A percentile compares a stretch with the other conserved stretches of the same genome.
Conservation (phyloP, 1,284 basidiomycete genomes). For the Lentinus polychrous region DNA sequence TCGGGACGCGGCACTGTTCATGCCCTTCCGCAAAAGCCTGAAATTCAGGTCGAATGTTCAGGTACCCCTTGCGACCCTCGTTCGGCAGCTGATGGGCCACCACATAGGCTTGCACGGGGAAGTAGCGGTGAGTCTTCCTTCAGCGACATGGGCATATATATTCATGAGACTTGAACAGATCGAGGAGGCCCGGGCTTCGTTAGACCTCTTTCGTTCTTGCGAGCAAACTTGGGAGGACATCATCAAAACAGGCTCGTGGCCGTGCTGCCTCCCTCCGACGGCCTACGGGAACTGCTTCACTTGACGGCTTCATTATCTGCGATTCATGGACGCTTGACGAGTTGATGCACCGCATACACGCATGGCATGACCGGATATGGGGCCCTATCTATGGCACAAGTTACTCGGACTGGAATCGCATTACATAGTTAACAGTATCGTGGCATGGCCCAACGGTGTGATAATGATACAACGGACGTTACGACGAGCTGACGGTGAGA, state of each 20-base stretch:
- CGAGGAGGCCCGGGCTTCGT: slow-evolving; percentile 43
- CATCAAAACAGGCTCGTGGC: slow-evolving; percentile 44
- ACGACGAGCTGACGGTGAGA: slow-evolving; percentile 5
- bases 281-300: slow-evolving; percentile 27
- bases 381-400: too few relatives aligned
- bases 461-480: neutral
- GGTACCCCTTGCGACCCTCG: slow-evolving; percentile 38
- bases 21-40: slow-evolving; percentile 44
- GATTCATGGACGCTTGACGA: neutral
- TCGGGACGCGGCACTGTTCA: slow-evolving; percentile 49
- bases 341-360: neutral
- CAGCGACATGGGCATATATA: slow-evolving; percentile 1
- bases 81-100: slow-evolving; percentile 44
- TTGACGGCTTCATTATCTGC: slow-evolving; percentile 15
- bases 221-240: slow-evolving; percentile 44
- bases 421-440: neutral
- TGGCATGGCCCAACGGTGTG: neutral
- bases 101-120: slow-evolving; percentile 41
- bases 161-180: slow-evolving; percentile 26
- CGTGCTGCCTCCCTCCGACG: slow-evolving; percentile 36
- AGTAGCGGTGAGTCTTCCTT: slow-evolving; percentile 37
- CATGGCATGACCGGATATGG: neutral
- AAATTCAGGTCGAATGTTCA: slow-evolving; percentile 28
- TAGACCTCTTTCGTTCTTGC: slow-evolving; percentile 51
- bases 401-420: neutral